Conservation (phyloP, 805 yeast species). For the Ogataea dorogensis region DNA sequence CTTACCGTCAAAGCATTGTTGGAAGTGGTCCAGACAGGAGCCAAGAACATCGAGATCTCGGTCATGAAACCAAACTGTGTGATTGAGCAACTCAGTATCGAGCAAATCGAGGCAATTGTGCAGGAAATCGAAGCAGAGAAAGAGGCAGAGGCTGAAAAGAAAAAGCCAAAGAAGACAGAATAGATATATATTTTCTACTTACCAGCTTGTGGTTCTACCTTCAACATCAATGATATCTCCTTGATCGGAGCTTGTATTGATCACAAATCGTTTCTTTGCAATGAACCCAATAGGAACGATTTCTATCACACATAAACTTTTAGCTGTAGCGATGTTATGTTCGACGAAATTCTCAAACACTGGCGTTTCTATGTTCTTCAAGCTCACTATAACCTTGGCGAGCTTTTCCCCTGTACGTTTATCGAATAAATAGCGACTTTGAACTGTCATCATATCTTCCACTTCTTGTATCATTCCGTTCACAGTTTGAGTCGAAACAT, state of each 20-base stretch:
- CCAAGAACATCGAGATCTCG: slow-evolving; percentile 91
- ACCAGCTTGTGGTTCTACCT: slow-evolving; percentile 28
- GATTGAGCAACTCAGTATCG: slow-evolving; percentile 60
- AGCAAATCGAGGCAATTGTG: slow-evolving; percentile 72
- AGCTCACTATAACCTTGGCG: slow-evolving; percentile 26
- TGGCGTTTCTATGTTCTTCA: slow-evolving; percentile 22
- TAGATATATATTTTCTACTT: slow-evolving; percentile 9
- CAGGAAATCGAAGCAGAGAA: slow-evolving; percentile 85
- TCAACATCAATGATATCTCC: slow-evolving; percentile 30
- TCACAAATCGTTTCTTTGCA: slow-evolving; percentile 21
- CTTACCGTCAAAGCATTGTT: slow-evolving; percentile 82
- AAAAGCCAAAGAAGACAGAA: slow-evolving; percentile 42
- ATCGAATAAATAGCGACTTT: slow-evolving; percentile 29
- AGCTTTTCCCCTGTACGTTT: slow-evolving; percentile 25
- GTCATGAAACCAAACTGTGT: slow-evolving; percentile 71
- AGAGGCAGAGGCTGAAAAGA: slow-evolving; percentile 77
- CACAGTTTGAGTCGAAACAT: slow-evolving; percentile 16
- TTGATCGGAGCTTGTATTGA: slow-evolving; percentile 27
- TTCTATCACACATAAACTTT: slow-evolving; percentile 28
- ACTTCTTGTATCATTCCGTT: slow-evolving; percentile 24
- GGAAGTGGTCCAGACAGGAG: slow-evolving; percentile 98
- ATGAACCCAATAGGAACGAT: slow-evolving; percentile 24
- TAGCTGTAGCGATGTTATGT: slow-evolving; percentile 26
- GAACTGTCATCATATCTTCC: slow-evolving; percentile 28
- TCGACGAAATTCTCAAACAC: slow-evolving; percentile 23